Evolutionary conservation across 2,329 filamentous ascomycete species (phyloP), one percentile per base, ranked within the genome.

Genomic region (Fusarium vanettenii): DNA sequence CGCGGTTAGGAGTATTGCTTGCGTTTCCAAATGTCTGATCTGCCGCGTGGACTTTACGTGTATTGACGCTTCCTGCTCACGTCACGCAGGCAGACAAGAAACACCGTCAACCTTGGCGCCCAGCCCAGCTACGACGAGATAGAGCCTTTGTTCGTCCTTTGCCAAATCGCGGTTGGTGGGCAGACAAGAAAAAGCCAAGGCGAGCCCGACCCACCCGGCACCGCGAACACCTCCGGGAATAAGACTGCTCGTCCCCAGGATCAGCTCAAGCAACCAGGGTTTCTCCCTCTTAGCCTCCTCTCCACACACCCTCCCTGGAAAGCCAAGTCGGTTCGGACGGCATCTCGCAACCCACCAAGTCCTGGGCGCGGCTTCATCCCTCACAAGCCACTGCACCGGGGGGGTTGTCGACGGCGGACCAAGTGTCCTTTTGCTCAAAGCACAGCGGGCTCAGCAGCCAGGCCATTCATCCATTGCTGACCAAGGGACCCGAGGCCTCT

Each of bases 271-370:
- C 29, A 48, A 72, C 63, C 39, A 55, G 50, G 50, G 50, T 55
- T 68, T 63, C 35, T 72, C 27, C 45, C 71, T 63, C 66, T 66
- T 62, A 16, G 48, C 18, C 62, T 65, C 63, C 69, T 75, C 72
- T 74, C 71, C 18, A 25, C 33, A 56, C 33, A 7, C 62, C 69
- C 20, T 59, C 67, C 78, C 78, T 71, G 73, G 60, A 73, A 67
- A 76, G 81, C 81, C 81, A 84, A 83, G 82, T 81, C 82, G 82
- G 82, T 76, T 83, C 74, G 75, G 72, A 83, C 82, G 82, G 82
- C 82, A 84, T 82, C 80, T 82, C 71, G 67, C 71, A 78, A 77
- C 78, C 73, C 78, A 76, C 71, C 68, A 66, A 50, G 68, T 70
- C 67, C 67, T 71, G 66, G 72, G 62, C 71, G 52, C 64, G 25